phyloP scores from a whole-genome alignment of 805 yeast species.

The Ogataea zsoltii region DNA sequence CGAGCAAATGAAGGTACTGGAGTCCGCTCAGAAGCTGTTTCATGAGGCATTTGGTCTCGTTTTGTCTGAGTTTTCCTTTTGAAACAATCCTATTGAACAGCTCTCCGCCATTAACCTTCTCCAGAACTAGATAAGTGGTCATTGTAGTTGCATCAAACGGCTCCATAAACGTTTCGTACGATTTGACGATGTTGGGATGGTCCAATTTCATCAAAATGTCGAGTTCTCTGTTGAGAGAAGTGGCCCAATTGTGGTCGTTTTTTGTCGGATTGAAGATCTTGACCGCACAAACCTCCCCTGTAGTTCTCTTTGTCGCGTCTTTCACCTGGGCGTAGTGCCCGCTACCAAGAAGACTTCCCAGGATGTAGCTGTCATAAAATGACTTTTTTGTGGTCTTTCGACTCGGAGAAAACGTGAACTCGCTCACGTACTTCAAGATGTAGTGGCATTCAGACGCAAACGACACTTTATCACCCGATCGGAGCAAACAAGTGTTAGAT shows the following conservation, averaged over 20 bases:
- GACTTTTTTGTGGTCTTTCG: constrained; percentile 32
- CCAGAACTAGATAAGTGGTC: constrained; percentile 65
- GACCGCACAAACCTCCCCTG: constrained; percentile 68
- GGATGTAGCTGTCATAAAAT: constrained; percentile 56
- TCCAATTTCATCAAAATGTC: constrained; percentile 61
- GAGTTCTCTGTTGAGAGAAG: constrained; percentile 60
- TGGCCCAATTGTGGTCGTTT: constrained; percentile 26
- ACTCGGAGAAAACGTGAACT: constrained; percentile 5
- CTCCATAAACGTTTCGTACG: constrained; percentile 56
- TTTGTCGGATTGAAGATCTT: constrained; percentile 59
- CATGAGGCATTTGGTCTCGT: constrained; percentile 62
- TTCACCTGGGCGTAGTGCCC: constrained; percentile 85
- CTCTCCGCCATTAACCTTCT: constrained; percentile 75
- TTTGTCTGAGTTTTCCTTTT: constrained; percentile 60
- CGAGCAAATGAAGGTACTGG: constrained; percentile 86
- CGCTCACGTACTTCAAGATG: constrained; percentile 29
- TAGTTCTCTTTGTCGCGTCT: constrained; percentile 57
- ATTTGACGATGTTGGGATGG: constrained; percentile 70
- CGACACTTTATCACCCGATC: constrained; percentile 63
- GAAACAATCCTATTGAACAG: constrained; percentile 69
- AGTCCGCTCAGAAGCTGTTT: constrained; percentile 59
- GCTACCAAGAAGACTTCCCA: constrained; percentile 64
- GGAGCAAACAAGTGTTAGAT: constrained; percentile 48
- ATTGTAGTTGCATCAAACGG: constrained; percentile 47
- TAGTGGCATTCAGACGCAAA: constrained; percentile 43